Conservation (phyloP, 1,139 yeast species). For the Yamadazyma blattariae region DNA sequence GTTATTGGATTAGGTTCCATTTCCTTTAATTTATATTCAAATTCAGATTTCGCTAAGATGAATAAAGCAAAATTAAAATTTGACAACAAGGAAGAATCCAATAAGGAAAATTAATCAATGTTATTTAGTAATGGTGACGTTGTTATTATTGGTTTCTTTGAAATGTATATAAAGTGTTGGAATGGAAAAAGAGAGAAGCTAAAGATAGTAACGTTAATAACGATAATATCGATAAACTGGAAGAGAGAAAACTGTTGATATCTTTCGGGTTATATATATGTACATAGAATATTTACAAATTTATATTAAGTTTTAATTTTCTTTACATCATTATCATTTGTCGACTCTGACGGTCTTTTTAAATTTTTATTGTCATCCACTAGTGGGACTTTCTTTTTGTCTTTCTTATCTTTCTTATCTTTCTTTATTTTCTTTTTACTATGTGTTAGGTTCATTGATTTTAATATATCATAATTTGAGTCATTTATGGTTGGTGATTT, state of each 20-base stretch:
- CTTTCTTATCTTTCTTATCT: not conserved
- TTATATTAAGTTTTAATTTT: slow-evolving; percentile 1
- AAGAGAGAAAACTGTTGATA: not conserved
- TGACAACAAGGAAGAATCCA: slow-evolving; percentile 12
- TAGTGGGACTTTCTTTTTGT: not conserved
- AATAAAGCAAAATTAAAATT: slow-evolving; percentile 41
- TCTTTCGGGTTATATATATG: not conserved
- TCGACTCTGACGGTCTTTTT: too few relatives aligned
- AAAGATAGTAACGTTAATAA: too few relatives aligned
- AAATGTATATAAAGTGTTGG: too few relatives aligned
- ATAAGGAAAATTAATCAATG: slow-evolving; percentile 1
- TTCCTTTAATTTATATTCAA: slow-evolving; percentile 59
- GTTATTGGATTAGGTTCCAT: slow-evolving; percentile 55
- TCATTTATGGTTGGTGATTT: slow-evolving; percentile 21
- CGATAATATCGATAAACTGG: not conserved
- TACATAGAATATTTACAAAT: slow-evolving; percentile 1
- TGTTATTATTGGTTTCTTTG: too few relatives aligned
- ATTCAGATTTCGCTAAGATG: slow-evolving; percentile 46
- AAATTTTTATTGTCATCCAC: too few relatives aligned
- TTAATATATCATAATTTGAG: slow-evolving; percentile 26
- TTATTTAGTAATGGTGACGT: too few relatives aligned
- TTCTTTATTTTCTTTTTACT: slow-evolving; percentile 31
- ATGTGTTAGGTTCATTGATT: slow-evolving; percentile 38
- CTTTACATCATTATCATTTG: not conserved
- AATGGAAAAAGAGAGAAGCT: too few relatives aligned